A percentile compares a stretch with the other conserved stretches of the same genome.
phyloP scores from a whole-genome alignment of 495 filamentous ascomycete genomes.

The Lasiosphaeris hirsuta region DNA sequence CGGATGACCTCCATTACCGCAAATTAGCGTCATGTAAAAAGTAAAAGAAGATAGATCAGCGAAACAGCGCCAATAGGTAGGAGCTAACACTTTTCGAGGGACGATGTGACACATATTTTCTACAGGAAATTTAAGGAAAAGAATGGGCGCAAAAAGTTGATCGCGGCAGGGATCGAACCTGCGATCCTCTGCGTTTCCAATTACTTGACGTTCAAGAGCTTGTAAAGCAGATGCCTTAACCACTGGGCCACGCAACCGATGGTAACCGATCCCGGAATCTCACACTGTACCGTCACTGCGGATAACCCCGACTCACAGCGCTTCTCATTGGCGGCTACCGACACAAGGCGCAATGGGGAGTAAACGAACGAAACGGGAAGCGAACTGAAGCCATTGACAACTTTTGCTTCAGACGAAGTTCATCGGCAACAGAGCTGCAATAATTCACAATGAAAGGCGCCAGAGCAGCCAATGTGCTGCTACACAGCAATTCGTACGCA shows the following conservation, averaged over 20 bases:
- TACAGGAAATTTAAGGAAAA: not conserved
- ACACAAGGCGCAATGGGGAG: too few species aligned
- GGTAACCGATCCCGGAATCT: too few species aligned
- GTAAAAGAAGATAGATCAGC: not conserved
- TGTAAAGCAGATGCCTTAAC: constrained; percentile 45
- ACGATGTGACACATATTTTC: too few species aligned
- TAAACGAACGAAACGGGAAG: too few species aligned
- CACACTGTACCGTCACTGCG: too few species aligned
- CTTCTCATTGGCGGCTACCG: too few species aligned
- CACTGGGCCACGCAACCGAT: constrained; percentile 37
- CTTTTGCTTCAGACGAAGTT: not conserved
- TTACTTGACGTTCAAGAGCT: not conserved
- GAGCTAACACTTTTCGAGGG: too few species aligned
- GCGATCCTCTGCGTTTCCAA: constrained; percentile 40
- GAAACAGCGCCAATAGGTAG: too few species aligned
- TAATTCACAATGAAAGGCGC: constrained; percentile 21
- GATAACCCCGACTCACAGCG: too few species aligned
- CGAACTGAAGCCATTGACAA: not conserved
- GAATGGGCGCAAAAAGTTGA: constrained; percentile 25
- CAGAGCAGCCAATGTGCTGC: constrained; percentile 20
- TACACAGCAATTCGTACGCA: constrained; percentile 14
- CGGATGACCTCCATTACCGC: too few species aligned
- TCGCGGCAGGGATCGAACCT: constrained; percentile 51
- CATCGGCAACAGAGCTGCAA: not conserved
- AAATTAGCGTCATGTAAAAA: not conserved